Base-by-base conservation (phyloP, 2,329 filamentous ascomycete genomes). In the Fusarium subtropicale region DNA sequence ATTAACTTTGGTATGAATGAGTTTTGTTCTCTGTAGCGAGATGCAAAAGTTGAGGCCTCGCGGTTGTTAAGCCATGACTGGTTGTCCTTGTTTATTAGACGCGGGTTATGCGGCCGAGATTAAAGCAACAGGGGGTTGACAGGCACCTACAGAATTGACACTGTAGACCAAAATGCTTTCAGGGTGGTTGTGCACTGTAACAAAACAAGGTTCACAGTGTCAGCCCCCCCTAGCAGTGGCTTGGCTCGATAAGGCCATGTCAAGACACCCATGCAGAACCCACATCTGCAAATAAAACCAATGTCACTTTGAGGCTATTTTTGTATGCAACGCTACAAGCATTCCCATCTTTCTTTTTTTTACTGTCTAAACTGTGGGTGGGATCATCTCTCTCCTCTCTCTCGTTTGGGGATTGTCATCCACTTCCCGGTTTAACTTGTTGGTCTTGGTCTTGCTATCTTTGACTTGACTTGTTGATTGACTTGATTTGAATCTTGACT, bases 61-160 rank as follows among this genome's bases (percentile, higher is more conserved):
- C 44, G 44, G 36, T 38, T 20, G 33, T 33, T 39, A 50, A 47
- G 58, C 20, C 42, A 24, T 75, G 73, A 75, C 72, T 75, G 60
- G 73, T 26, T 53, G 41, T 56, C 22, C 47, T 33, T 44, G 62
- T 48, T 72, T 60, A 75, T 68, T 73, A 75, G 73, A 59, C 64
- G 71, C 68, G 68, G 68, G 65, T 41, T 67, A 75, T 73, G 73
- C 71, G 66, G 56, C 73, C 72, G 73, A 75, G 71, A 75, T 75
- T 75, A 68, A 41, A 71, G 45, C 56, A 41, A 48, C 72, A 73
- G 58, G 66, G 71, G 28, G 28, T 22, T 22, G 3, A 22, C 20
- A 22, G 20, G 2, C 10, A 12, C 28, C 11, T 10, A 30, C 28
- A 38, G 12, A 20, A 20, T 31, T 46, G 33, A 42, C 69, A 75